Conservation (phyloP, 768 basidiomycete species). For the Nidularia pulvinata region DNA sequence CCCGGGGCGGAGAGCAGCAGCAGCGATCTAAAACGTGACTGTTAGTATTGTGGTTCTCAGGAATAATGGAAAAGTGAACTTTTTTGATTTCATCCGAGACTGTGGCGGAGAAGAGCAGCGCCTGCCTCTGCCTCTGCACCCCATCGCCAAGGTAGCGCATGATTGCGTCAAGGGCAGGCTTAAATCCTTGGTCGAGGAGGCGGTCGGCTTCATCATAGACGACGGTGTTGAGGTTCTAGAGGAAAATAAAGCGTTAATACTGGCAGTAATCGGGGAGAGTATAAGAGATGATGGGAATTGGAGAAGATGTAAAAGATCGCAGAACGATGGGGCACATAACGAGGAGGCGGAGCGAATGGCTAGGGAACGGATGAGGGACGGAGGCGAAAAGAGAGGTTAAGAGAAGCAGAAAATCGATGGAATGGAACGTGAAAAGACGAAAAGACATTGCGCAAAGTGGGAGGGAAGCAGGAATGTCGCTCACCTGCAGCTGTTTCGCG, state of each 20-base stretch:
- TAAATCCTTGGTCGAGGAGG: constrained; percentile 91
- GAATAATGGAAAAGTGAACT: constrained; percentile 61
- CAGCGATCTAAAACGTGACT: constrained; percentile 65
- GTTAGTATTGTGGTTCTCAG: constrained; percentile 66
- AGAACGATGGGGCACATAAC: too few relatives aligned
- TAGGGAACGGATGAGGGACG: too few relatives aligned
- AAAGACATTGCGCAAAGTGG: constrained; percentile 74
- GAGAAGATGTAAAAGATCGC: too few relatives aligned
- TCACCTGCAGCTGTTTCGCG: constrained; percentile 24
- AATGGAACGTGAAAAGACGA: too few relatives aligned
- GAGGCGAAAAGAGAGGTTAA: too few relatives aligned
- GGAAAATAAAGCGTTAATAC: too few relatives aligned
- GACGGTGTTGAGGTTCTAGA: constrained; percentile 22
- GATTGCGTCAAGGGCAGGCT: constrained; percentile 81
- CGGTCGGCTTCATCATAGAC: constrained; percentile 94
- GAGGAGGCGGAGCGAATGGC: too few relatives aligned
- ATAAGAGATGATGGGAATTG: too few relatives aligned
- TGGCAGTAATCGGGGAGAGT: too few relatives aligned
- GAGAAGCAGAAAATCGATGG: too few relatives aligned
- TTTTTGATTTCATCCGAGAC: constrained; percentile 72
- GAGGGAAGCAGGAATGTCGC: constrained; percentile 57
- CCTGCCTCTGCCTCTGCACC: constrained; percentile 64
- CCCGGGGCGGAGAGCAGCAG: constrained; percentile 68
- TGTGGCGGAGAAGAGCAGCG: constrained; percentile 91
- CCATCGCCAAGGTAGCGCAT: constrained; percentile 54